Evolutionary conservation across 345 rosid genomes (phyloP), one percentile per base, ranked within the genome.

Genomic region (Conringia planisiliqua): DNA sequence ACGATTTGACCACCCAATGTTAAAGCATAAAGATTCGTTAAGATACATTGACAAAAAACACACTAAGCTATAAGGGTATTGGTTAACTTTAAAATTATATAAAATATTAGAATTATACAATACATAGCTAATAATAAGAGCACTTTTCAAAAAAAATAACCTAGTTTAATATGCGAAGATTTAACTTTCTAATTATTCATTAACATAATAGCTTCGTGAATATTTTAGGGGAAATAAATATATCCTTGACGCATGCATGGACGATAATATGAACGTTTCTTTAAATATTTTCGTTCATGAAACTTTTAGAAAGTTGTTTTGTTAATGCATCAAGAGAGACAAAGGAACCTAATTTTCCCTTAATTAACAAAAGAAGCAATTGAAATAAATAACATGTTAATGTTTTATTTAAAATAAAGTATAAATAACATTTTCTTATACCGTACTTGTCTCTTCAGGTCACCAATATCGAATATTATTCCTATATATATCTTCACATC

Each of bases 401-500:
- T 26, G 17, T 54, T 29, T 29, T 14, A 11, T 6, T 6, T 0
- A 27, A n/a, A 29, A 30, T n/a, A 1, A 32, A 7, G 0, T n/a
- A n/a, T n/a, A 35, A 2, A 18, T 4, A 20, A 50, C 3, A 18
- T 8, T 17, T 10, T 10, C 4, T 36, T 3, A 40, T 40, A 61
- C 17, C 56, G 10, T n/a, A 75, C 36, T 40, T 75, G 70, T 68
- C 63, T 61, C 56, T 62, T 61, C 64, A 61, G 6, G 46, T 52
- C 48, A 42, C 64, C 63, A 3, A 61, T 33, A 61, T 51, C 47
- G 30, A 60, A 30, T 22, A 68, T 5, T 12, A 24, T 6, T 33
- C 33, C 75, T 62, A 62, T 69, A 24, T 69, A 76, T 76, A 35
- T 35, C 66, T 62, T 29, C 46, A 51, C 42, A 65, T 16, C 71